Conservation (phyloP, 1,284 basidiomycete species). For the Polyporus tsugae region DNA sequence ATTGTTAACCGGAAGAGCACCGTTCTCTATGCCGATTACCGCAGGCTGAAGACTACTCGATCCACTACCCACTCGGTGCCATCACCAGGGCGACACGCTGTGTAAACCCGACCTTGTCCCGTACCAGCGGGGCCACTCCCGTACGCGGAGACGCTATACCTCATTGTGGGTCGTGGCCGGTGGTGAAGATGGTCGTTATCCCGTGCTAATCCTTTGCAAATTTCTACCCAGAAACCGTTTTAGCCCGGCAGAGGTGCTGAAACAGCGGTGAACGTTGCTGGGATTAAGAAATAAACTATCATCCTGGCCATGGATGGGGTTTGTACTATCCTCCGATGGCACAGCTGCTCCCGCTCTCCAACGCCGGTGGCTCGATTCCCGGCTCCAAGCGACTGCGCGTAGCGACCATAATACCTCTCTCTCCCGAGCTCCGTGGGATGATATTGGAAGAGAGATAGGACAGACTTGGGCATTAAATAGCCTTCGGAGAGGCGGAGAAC, state of each 20-base stretch:
- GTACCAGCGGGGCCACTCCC: background rate
- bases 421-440: background rate
- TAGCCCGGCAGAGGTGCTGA: background rate
- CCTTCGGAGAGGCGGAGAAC: background rate
- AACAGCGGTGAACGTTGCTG: background rate
- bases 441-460: background rate
- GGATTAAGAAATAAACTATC: background rate
- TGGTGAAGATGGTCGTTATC: background rate
- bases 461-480: background rate
- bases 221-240: background rate
- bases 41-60: background rate
- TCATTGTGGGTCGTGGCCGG: background rate
- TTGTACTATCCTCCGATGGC: background rate
- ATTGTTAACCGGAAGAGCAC: background rate
- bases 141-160: background rate
- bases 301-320: background rate
- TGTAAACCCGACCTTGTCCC: background rate
- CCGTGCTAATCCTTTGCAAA: conserved; percentile 3
- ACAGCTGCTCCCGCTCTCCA: background rate
- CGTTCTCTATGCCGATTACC: background rate
- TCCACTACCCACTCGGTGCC: background rate
- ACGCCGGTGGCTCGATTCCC: conserved; percentile 3
- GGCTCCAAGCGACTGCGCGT: background rate
- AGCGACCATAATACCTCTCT: background rate
- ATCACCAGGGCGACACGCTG: conserved; percentile 1